Evolutionary conservation across 2,329 filamentous ascomycete genomes (phyloP).

Genomic region (Hypoxylon sp.): DNA sequence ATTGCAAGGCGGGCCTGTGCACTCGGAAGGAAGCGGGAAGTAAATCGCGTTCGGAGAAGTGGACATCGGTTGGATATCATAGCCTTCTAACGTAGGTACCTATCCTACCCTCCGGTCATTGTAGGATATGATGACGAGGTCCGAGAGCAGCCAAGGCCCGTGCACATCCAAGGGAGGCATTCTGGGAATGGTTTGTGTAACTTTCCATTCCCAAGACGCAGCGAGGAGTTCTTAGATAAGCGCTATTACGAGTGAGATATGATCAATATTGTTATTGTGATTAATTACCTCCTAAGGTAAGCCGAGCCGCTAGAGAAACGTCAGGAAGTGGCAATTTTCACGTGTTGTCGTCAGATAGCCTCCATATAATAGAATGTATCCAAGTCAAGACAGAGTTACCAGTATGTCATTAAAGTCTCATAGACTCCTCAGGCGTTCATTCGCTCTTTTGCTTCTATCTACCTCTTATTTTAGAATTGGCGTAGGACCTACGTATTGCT

Average conservation of each 20-base stretch:
- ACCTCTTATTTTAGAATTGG: background rate
- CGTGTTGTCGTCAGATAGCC: background rate
- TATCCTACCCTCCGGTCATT: background rate
- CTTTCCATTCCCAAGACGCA: constrained; percentile 1
- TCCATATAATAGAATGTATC: background rate
- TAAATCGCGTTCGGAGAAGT: background rate
- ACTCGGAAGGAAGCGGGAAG: background rate
- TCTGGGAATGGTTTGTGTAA: background rate
- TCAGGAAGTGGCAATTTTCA: constrained; percentile 2
- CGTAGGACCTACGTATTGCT: background rate
- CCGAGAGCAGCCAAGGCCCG: constrained; percentile 20
- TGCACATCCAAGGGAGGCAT: constrained; percentile 7
- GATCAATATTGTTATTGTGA: constrained; percentile 8
- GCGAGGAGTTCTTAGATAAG: constrained; percentile 4
- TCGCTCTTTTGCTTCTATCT: background rate
- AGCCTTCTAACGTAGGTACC: background rate
- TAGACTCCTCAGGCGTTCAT: background rate
- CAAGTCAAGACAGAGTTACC: background rate
- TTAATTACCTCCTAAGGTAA: background rate
- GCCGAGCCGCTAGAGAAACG: background rate
- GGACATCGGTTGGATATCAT: constrained; percentile 2
- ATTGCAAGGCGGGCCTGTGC: background rate
- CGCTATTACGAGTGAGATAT: constrained; percentile 4
- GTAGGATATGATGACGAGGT: constrained; percentile 13
- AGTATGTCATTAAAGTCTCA: background rate